Conservation (phyloP, 163 green algal genomes). For the Scenedesmus sp. region DNA sequence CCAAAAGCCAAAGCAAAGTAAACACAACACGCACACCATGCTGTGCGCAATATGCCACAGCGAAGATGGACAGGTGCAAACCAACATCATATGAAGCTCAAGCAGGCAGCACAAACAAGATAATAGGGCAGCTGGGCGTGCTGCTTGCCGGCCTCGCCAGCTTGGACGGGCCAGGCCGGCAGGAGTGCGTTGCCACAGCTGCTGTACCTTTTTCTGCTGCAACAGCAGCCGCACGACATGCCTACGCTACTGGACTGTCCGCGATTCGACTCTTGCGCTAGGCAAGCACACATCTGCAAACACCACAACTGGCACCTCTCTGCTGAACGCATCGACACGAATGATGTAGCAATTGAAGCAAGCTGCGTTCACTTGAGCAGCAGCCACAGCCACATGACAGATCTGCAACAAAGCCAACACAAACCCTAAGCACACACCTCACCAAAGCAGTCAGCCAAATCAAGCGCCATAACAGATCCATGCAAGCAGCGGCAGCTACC, state of each 20-base stretch:
- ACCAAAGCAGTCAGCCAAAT: not conserved
- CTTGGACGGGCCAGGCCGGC: not conserved
- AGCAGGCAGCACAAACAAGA: not conserved
- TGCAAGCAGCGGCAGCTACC: not conserved
- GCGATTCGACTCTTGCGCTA: not conserved
- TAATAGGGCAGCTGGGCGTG: not conserved
- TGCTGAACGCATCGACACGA: not conserved
- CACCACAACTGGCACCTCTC: not conserved
- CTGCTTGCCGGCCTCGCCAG: not conserved
- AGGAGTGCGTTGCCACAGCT: not conserved
- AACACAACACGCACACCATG: not conserved
- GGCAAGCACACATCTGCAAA: not conserved
- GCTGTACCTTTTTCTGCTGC: not conserved
- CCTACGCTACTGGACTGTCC: not conserved
- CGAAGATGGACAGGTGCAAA: not conserved
- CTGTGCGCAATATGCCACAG: not conserved
- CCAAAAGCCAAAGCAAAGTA: not conserved
- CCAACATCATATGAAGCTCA: not conserved
- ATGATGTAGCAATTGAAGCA: not conserved
- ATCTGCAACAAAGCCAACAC: not conserved
- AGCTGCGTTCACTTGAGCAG: not conserved
- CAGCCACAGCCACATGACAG: not conserved
- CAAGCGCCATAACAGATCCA: not conserved
- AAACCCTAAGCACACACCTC: not conserved
- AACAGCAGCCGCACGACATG: not conserved